A percentile compares a stretch with the other conserved stretches of the same genome.
phyloP scores from a whole-genome alignment of 352 stramenopile species.

The Phytopythium chamaehyphon region DNA sequence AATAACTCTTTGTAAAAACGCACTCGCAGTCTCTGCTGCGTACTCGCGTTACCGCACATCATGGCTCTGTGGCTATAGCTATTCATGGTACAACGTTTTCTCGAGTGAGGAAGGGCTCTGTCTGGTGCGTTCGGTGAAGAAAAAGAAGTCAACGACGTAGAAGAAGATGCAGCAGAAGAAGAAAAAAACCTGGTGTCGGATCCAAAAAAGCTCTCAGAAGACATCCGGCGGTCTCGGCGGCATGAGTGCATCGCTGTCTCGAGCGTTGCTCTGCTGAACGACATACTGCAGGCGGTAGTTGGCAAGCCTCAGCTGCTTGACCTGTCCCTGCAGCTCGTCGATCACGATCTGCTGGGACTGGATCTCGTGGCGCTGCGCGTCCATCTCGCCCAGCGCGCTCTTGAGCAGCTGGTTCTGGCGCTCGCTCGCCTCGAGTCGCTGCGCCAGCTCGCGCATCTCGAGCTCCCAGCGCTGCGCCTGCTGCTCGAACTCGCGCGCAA shows the following conservation, averaged over 20 bases:
- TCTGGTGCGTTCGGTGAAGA: not conserved
- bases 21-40: too few relatives aligned
- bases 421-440: constrained; percentile 34
- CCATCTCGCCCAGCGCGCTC: constrained; percentile 27
- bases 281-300: constrained; percentile 75
- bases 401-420: constrained; percentile 58
- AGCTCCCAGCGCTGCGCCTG: constrained; percentile 41
- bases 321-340: constrained; percentile 58
- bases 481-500: constrained; percentile 40
- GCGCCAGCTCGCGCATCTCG: constrained; percentile 47
- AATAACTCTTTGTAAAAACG: not conserved
- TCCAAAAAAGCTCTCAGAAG: constrained; percentile 26
- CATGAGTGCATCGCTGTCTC: constrained; percentile 36
- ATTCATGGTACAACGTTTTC: too few relatives aligned
- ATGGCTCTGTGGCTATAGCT: too few relatives aligned
- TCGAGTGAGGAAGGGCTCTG: not conserved
- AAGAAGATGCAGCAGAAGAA: too few relatives aligned
- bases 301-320: constrained; percentile 59
- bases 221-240: constrained; percentile 66
- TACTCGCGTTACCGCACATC: too few relatives aligned
- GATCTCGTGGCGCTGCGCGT: constrained; percentile 41
- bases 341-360: constrained; percentile 66
- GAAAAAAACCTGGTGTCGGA: too few relatives aligned
- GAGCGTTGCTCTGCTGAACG: constrained; percentile 62
- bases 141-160: too few relatives aligned